A percentile compares a stretch with the other conserved stretches of the same genome.
Evolutionary conservation across 2,329 filamentous ascomycete species (phyloP).

Genomic region (Phialocephala subalpina): DNA sequence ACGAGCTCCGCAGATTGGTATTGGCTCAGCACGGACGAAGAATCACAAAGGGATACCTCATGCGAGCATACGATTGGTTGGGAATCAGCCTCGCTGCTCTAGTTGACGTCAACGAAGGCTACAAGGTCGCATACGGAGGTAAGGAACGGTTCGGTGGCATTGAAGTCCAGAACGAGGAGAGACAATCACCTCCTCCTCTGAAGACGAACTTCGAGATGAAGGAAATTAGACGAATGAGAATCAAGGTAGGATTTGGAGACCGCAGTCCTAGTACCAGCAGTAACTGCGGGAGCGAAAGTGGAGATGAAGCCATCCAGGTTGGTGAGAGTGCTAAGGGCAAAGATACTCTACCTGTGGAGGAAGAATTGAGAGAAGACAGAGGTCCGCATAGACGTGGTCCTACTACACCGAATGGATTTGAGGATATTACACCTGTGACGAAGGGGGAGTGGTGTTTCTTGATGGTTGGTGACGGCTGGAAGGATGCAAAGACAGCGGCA

Average conservation of each 20-base stretch:
- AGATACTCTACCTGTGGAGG: slow-evolving; percentile 25
- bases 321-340: slow-evolving; percentile 37
- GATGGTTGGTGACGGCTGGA: slow-evolving; percentile 55
- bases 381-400: slow-evolving; percentile 52
- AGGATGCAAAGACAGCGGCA: slow-evolving; percentile 53
- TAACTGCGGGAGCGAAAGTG: slow-evolving; percentile 13
- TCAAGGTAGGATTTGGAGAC: slow-evolving; percentile 6
- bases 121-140: slow-evolving; percentile 64
- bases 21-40: slow-evolving; percentile 59
- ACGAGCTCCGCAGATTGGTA: slow-evolving; percentile 67
- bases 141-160: slow-evolving; percentile 55
- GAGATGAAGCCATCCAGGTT: slow-evolving; percentile 23
- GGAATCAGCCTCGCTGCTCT: slow-evolving; percentile 58
- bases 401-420: slow-evolving; percentile 64
- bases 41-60: slow-evolving; percentile 59
- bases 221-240: slow-evolving; percentile 24
- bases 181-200: slow-evolving; percentile 34
- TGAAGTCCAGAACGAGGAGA: slow-evolving; percentile 46
- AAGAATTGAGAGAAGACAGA: slow-evolving; percentile 30
- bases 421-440: slow-evolving; percentile 69
- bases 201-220: slow-evolving; percentile 30
- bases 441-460: slow-evolving; percentile 70
- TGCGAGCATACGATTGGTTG: slow-evolving; percentile 65
- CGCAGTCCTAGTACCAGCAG: slow-evolving; percentile 5
- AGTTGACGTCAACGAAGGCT: slow-evolving; percentile 62